Percentiles rank a stretch among this genome's conserved stretches.
phyloP scores from a whole-genome alignment of 495 filamentous ascomycete species.

The Aspergillus funiculosus region DNA sequence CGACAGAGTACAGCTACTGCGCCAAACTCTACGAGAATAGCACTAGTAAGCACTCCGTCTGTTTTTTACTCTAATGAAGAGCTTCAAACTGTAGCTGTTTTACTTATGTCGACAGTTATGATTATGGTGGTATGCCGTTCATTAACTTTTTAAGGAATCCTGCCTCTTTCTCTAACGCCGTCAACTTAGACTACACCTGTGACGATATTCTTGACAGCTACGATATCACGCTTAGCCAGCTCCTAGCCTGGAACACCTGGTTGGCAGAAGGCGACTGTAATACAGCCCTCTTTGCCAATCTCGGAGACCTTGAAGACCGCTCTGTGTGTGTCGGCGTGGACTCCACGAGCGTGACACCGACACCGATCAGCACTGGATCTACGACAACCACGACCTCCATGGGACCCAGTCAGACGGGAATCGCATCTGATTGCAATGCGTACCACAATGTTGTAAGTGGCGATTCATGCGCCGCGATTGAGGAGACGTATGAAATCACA shows the following conservation, averaged over 20 bases:
- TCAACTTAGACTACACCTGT: not conserved
- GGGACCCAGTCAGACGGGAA: conserved; percentile 4
- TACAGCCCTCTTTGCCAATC: not conserved
- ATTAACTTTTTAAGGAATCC: too few relatives aligned
- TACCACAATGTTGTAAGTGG: conserved; percentile 29
- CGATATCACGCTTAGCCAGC: not conserved
- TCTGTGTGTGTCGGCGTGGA: not conserved
- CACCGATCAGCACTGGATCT: not conserved
- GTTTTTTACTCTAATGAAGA: not conserved
- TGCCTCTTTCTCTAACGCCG: not conserved
- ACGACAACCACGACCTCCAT: not conserved
- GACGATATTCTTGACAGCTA: not conserved
- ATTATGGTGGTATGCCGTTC: too few relatives aligned
- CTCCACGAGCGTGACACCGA: not conserved
- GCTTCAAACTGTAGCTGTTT: too few relatives aligned
- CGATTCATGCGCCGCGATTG: conserved; percentile 32
- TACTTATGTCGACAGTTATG: too few relatives aligned
- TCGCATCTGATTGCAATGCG: conserved; percentile 27
- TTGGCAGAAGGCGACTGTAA: not conserved
- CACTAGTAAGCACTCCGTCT: not conserved
- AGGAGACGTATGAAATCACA: conserved; percentile 13
- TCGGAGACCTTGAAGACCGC: not conserved
- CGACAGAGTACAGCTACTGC: not conserved
- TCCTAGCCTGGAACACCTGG: not conserved
- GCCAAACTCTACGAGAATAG: not conserved